These are phyloP conservation scores for Elaeis oleifera DNA, from an alignment of 202 grass and related monocot genomes.

Conservation along the genomic window DNA sequence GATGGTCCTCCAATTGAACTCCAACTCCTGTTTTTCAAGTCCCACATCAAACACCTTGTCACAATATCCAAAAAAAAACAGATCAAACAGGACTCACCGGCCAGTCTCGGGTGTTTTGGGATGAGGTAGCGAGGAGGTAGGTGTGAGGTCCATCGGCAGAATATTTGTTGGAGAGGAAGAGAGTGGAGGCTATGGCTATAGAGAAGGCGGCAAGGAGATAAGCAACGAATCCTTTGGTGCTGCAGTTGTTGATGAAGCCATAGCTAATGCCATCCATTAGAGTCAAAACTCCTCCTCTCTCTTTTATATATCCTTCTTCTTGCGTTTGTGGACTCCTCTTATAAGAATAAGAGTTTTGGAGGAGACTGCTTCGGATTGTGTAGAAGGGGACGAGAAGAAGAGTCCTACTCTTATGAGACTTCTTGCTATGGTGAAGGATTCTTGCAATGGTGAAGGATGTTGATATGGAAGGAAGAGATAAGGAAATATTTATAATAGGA, in stretches of 20 bases:
- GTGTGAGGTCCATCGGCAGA: slow-evolving; percentile 2
- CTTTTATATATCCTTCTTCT: background rate
- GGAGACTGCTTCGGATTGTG: too few species aligned
- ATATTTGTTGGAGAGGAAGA: slow-evolving; percentile 30
- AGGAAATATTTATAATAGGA: too few species aligned
- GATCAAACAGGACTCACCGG: slow-evolving; percentile 45
- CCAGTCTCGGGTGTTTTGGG: slow-evolving; percentile 43
- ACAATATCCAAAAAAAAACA: too few species aligned
- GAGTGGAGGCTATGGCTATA: slow-evolving; percentile 45
- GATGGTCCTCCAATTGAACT: slow-evolving; percentile 61
- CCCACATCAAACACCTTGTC: background rate
- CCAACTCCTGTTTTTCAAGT: slow-evolving; percentile 43
- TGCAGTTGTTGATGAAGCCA: slow-evolving; percentile 36
- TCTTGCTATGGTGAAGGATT: too few species aligned
- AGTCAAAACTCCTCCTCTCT: too few species aligned
- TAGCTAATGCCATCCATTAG: slow-evolving; percentile 21
- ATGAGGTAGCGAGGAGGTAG: slow-evolving; percentile 6
- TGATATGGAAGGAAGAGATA: too few species aligned
- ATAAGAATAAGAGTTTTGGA: too few species aligned
- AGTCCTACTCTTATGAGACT: too few species aligned
- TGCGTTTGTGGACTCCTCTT: too few species aligned
- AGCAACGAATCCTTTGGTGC: slow-evolving; percentile 59
- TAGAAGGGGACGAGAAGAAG: too few species aligned
- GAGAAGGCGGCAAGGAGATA: slow-evolving; percentile 48
- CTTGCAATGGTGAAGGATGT: too few species aligned